These are phyloP conservation scores for Lasiodiplodia sp. DNA, from an alignment of 2,329 filamentous ascomycete species.

Conservation along the genomic window DNA sequence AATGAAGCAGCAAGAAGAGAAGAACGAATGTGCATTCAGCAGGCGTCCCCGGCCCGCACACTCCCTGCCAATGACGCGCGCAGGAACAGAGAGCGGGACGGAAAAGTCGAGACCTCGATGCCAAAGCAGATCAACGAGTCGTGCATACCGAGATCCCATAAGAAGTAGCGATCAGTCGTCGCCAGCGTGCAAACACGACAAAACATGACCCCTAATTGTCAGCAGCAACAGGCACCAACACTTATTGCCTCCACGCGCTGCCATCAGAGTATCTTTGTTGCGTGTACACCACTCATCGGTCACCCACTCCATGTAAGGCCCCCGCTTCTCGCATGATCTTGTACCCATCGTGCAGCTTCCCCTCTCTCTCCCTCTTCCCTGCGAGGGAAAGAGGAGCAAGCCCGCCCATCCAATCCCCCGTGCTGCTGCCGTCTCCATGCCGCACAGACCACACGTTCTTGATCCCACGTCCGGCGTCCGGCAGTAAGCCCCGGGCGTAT, in stretches of 20 bases:
- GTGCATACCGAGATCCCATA: not conserved
- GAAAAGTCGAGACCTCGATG: not conserved
- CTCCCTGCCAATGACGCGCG: not conserved
- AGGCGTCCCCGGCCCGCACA: not conserved
- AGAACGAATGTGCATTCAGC: not conserved
- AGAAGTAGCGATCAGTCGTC: not conserved
- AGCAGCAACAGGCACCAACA: not conserved
- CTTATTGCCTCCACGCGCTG: not conserved
- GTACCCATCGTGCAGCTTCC: not conserved
- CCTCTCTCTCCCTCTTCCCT: not conserved
- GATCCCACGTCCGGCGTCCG: not conserved
- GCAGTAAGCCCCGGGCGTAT: not conserved
- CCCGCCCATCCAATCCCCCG: not conserved
- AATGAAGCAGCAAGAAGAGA: not conserved
- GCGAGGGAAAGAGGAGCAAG: not conserved
- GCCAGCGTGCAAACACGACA: not conserved
- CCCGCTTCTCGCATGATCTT: constrained; percentile 1
- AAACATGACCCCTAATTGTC: not conserved
- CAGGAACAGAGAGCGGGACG: not conserved
- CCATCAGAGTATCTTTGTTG: not conserved
- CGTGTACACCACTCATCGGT: not conserved
- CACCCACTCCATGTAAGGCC: not conserved
- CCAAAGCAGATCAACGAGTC: not conserved
- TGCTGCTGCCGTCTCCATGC: not conserved
- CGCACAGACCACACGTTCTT: constrained; percentile 12